Evolutionary conservation across 768 basidiomycete genomes (phyloP), one percentile per base, ranked within the genome.

Genomic region (Tricholoma flavovirens): DNA sequence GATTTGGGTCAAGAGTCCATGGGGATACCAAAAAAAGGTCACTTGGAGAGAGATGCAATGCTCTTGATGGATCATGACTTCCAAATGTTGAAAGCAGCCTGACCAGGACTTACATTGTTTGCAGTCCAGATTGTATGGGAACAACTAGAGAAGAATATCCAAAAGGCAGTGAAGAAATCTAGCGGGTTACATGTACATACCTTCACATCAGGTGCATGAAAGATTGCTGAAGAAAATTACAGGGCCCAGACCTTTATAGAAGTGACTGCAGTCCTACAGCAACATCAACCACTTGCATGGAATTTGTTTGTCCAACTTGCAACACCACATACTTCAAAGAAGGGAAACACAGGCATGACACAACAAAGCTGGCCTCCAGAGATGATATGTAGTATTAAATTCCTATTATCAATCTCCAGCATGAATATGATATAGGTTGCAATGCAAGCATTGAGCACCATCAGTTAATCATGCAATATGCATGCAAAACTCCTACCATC

Each of bases 71-170:
- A 32, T 4, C 33, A 36, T 7, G 49, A 45, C 24, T 57, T 56
- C 52, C 48, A 12, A 10, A 51, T 55, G 8, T 60, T 68, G 4
- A 53, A 53, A 19, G 30, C 53, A 30, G 58, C 59, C n/a, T 60
- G 53, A 3, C 54, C 64, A 40, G 59, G 59, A 12, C 11, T 68
- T 3, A 62, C 61, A 53, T 63, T 14, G 49, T 59, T n/a, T n/a
- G n/a, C n/a, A n/a, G n/a, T n/a, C n/a, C n/a, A n/a, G n/a, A n/a
- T n/a, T n/a, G n/a, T n/a, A 19, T 45, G 53, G 40, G 15, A 49
- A 46, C 49, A 56, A 50, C 60, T 66, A 4, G 21, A 56, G 21
- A 24, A 45, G 9, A 58, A 60, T 26, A 57, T 59, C 5, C 46
- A 38, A 21, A 46, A 32, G 17, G 60, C 54, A 10, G 59, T 61